Evolutionary conservation across 352 stramenopile species (phyloP), one percentile per base, ranked within the genome.

Genomic region (Pythium chondricola): DNA sequence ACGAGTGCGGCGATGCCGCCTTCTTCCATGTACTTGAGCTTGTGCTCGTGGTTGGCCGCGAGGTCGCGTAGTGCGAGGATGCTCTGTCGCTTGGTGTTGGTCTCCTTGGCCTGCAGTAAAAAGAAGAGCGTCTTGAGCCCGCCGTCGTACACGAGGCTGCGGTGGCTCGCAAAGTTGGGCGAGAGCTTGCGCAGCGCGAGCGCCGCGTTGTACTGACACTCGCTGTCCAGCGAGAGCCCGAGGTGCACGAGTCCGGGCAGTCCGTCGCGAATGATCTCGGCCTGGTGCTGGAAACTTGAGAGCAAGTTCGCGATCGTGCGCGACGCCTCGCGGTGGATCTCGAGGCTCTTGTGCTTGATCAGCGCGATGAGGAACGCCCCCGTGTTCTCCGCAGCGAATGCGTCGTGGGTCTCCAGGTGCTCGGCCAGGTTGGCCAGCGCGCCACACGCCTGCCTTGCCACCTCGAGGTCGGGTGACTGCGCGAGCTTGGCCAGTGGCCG

Each of bases 191-290:
- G 88, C 48, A 98, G 88, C 13, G 81, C 84, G n/a, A 98, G 61
- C 4, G 93, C 85, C 2, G 91, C 84, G 60, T 98, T 94, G 61
- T 98, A 98, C 62, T 96, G 86, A 51, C 93, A 98, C 65, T 98
- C 92, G 16, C 71, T 44, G 51, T 98, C 95, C 21, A 89, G 62
- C 33, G 73, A 93, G 7, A 92, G 61, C 6, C 85, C 91, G n/a
- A 98, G 70, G 46, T 84, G 72, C 33, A 98, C 83, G 13, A 98
- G 71, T 1, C 90, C 89, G 1, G 75, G 67, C 9, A 98, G 68
- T 1, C 91, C 95, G 44, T 96, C 77, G 6, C 79, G 56, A 49
- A 98, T 94, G 56, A 98, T 90, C 29, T 88, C 73, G 0, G 69
- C 67, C 63, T 98, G 95, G 43, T 97, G 76, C 27, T 96, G 69